A percentile compares a stretch with the other conserved stretches of the same genome.
Evolutionary conservation across 805 yeast genomes (phyloP).

Genomic region (Maudiozyma turicensis): DNA sequence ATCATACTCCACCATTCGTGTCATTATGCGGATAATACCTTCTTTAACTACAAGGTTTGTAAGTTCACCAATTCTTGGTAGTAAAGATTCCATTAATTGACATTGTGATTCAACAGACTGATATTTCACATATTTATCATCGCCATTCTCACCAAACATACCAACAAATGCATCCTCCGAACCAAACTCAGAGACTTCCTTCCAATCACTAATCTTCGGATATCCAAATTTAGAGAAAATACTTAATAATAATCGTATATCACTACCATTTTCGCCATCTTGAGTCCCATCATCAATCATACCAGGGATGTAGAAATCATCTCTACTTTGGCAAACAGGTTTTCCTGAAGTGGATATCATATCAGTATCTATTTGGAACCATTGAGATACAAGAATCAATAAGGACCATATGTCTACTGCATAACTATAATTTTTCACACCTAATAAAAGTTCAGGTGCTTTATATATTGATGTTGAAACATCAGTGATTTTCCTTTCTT

Average conservation of each 20-base stretch:
- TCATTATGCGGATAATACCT: slow-evolving; percentile 28
- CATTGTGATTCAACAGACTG: slow-evolving; percentile 6
- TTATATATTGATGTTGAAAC: slow-evolving; percentile 63
- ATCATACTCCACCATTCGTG: slow-evolving; percentile 37
- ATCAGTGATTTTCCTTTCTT: slow-evolving; percentile 31
- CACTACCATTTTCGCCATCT: slow-evolving; percentile 34
- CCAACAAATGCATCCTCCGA: slow-evolving; percentile 27
- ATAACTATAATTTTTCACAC: slow-evolving; percentile 41
- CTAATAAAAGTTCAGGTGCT: slow-evolving; percentile 67
- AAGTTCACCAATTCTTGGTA: slow-evolving; percentile 19
- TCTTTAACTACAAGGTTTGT: slow-evolving; percentile 3
- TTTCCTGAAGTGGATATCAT: not conserved
- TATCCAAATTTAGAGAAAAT: slow-evolving; percentile 56
- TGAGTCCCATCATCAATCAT: slow-evolving; percentile 22
- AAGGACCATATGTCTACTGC: slow-evolving; percentile 67
- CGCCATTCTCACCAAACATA: slow-evolving; percentile 26
- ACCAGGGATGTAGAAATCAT: slow-evolving; percentile 15
- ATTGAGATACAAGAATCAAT: slow-evolving; percentile 47
- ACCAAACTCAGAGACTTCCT: slow-evolving; percentile 28
- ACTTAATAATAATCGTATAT: slow-evolving; percentile 47
- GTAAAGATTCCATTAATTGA: slow-evolving; percentile 4
- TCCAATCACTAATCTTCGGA: slow-evolving; percentile 38
- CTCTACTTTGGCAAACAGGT: not conserved
- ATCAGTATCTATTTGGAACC: slow-evolving; percentile 32
- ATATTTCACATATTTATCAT: slow-evolving; percentile 16